phyloP scores from a whole-genome alignment of 2,329 filamentous ascomycete species.

The Aspergillus tamarii region DNA sequence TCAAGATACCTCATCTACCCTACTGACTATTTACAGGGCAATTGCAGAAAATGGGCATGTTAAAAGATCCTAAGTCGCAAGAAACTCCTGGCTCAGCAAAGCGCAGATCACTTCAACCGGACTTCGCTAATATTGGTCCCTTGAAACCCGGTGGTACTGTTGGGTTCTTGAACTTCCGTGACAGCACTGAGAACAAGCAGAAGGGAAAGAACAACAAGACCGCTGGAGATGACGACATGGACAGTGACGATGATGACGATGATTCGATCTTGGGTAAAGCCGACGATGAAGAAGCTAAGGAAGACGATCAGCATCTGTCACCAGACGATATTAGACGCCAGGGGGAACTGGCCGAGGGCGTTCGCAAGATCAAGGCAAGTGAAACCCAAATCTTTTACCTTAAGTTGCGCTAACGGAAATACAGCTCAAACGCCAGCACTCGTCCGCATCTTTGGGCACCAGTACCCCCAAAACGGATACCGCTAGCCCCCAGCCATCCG shows the following conservation, averaged over 20 bases:
- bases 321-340: conserved; percentile 64
- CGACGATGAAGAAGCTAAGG: conserved; percentile 59
- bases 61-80: conserved; percentile 67
- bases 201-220: conserved; percentile 64
- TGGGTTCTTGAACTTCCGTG: conserved; percentile 86
- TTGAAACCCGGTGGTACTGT: conserved; percentile 86
- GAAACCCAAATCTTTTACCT: not conserved
- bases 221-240: conserved; percentile 64
- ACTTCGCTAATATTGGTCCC: conserved; percentile 82
- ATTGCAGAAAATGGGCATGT: conserved; percentile 93
- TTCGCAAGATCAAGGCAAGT: conserved; percentile 67
- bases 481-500: conserved; percentile 42
- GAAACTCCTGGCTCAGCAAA: conserved; percentile 66
- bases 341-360: conserved; percentile 65
- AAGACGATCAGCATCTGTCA: conserved; percentile 54
- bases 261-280: conserved; percentile 64
- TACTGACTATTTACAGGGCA: conserved; percentile 63
- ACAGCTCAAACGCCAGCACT: conserved; percentile 69
- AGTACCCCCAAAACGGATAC: conserved; percentile 35
- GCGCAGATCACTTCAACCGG: conserved; percentile 78
- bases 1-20: too few relatives aligned
- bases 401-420: not conserved
- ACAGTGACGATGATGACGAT: conserved; percentile 76
- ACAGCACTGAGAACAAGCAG: conserved; percentile 57
- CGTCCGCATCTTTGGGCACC: conserved; percentile 57